A percentile compares a stretch with the other conserved stretches of the same genome.
phyloP scores from a whole-genome alignment of 768 basidiomycete genomes.

The Rossbeevera mucosa region DNA sequence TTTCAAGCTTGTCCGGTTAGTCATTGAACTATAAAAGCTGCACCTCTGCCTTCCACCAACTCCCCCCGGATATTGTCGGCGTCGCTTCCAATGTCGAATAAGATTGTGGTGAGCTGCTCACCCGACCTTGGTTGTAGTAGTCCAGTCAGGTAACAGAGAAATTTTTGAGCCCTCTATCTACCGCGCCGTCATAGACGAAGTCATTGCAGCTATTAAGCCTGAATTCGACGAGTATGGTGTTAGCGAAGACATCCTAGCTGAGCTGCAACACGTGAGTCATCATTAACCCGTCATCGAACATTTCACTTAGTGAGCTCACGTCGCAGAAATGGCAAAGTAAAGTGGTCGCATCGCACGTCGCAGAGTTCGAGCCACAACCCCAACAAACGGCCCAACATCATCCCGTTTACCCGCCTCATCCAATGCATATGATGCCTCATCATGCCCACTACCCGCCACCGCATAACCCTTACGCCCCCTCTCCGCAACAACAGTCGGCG shows the following conservation, averaged over 20 bases:
- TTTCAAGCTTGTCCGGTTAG: conserved; percentile 34
- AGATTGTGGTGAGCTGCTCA: conserved; percentile 94
- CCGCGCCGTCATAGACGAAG: conserved; percentile 94
- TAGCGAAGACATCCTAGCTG: conserved; percentile 81
- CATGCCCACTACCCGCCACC: conserved; percentile 50
- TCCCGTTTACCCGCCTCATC: conserved; percentile 55
- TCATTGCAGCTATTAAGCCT: conserved; percentile 77
- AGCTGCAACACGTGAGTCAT: conserved; percentile 78
- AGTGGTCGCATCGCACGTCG: conserved; percentile 89
- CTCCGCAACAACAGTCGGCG: conserved; percentile 33
- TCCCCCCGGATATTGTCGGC: conserved; percentile 25
- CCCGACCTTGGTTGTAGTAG: conserved; percentile 55
- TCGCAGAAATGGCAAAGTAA: conserved; percentile 93
- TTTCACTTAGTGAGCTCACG: conserved; percentile 5
- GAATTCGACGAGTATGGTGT: conserved; percentile 98
- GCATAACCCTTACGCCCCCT: conserved; percentile 48
- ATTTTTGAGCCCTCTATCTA: conserved; percentile 83
- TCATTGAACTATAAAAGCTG: conserved; percentile 40
- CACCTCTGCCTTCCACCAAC: conserved; percentile 30
- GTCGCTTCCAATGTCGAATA: conserved; percentile 78
- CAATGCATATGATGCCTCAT: conserved; percentile 54
- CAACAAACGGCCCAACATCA: conserved; percentile 46
- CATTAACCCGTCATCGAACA: conserved; percentile 9
- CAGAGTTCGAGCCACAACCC: conserved; percentile 74
- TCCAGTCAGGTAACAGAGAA: conserved; percentile 47